Base-by-base conservation (phyloP, 768 basidiomycete genomes). In the Serendipita sp. region DNA sequence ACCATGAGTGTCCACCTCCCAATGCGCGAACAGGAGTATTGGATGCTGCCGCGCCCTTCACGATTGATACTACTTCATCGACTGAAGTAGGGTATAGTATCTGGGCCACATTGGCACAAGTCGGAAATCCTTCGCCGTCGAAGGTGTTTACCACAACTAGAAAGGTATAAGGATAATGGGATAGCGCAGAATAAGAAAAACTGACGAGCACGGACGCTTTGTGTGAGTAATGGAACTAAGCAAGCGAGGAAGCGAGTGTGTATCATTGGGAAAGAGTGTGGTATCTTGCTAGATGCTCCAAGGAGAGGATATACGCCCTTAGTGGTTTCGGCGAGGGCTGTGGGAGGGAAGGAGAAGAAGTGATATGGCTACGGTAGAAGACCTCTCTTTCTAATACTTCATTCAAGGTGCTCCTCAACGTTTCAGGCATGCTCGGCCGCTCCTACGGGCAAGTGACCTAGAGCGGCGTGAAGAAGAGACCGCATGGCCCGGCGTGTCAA, bases 91-190 rank as follows among this genome's bases (percentile, higher is more conserved):
- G 66, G 16, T 54, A 60, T 30, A 46, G 62, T 32, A 67, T 56
- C 7, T 60, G 46, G 13, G 66, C 65, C 3, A 67, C 66, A 23
- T 52, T 56, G 45, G 64, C 34, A 28, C 66, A 66, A n/a, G 66
- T 63, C 15, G 63, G 63, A 64, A 66, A 66, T 3, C 66, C 66
- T 13, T 45, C 46, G 4, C 66, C 66, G 23, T 66, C 66, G 38
- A 65, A 66, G 2, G 66, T 66, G 23, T 66, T 66, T 34, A 60
- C 56, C 28, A 60, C 56, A n/a, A 28, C 56, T 60, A 28, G 8
- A 16, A 51, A 51, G 48, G n/a, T 51, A 8, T 32, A 7, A 51
- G 48, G 30, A 8, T 5, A 51, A 16, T 16, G 5, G n/a, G n/a
- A 51, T 8, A 18, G 16, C 1, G 30, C 48, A 51, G 7, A 51